These are phyloP conservation scores for Agaricus sinodeliciosus DNA, from an alignment of 768 basidiomycete species.

Conservation along the genomic window DNA sequence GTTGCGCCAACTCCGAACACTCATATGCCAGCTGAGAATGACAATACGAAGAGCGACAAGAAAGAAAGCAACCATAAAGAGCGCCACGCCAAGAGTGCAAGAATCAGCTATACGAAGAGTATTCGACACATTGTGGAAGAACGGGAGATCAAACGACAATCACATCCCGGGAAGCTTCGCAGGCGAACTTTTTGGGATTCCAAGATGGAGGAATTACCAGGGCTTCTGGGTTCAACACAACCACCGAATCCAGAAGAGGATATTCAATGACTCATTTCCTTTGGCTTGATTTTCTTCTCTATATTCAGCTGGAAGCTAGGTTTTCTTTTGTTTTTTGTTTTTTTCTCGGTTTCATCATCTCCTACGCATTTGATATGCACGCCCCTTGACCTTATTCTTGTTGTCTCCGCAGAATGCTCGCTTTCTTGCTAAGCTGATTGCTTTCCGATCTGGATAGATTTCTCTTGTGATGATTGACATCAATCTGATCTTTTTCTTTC, in stretches of 20 bases:
- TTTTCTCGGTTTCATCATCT: no score
- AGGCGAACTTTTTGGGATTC: constrained; percentile 39
- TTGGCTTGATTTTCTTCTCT: no score
- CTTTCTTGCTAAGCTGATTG: background rate
- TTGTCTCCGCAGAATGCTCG: background rate
- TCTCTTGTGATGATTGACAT: background rate
- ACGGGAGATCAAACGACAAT: constrained; percentile 48
- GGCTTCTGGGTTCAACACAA: background rate
- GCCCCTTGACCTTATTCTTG: background rate
- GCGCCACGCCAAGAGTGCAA: constrained; percentile 14
- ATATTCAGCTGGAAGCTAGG: no score
- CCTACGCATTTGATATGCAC: no score
- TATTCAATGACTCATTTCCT: background rate
- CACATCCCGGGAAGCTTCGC: constrained; percentile 32
- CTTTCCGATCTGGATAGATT: background rate
- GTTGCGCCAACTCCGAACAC: background rate
- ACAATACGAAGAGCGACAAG: no score
- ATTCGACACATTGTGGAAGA: constrained; percentile 81
- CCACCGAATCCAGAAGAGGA: background rate
- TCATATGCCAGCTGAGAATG: background rate
- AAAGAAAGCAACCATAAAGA: no score
- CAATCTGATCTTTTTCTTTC: no score
- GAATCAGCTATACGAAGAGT: constrained; percentile 51
- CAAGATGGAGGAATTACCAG: constrained; percentile 28
- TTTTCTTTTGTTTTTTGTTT: no score